phyloP scores from a whole-genome alignment of 1,284 basidiomycete genomes.

The Chondrostereum purpureum region DNA sequence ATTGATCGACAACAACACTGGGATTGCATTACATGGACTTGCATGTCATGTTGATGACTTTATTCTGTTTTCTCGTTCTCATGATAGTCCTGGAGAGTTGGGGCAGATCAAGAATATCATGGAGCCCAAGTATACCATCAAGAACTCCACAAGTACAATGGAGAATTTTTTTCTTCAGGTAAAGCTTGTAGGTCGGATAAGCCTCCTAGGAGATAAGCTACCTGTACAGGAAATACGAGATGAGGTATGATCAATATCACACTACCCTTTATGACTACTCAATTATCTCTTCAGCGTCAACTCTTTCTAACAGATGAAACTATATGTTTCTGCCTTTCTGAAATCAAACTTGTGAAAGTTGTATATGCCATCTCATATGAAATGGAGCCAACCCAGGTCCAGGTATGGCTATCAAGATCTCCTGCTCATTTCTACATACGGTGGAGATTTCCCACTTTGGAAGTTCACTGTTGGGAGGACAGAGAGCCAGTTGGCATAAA shows the following conservation, averaged over 20 bases:
- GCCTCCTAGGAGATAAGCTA: conserved; percentile 1
- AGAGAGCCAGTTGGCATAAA: conserved; percentile 22
- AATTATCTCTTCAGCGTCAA: conserved; percentile 33
- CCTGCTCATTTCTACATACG: conserved; percentile 50
- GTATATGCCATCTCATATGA: conserved; percentile 40
- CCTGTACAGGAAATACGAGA: conserved; percentile 18
- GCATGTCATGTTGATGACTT: conserved; percentile 53
- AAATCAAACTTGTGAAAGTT: conserved; percentile 39
- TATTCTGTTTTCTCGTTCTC: conserved; percentile 33
- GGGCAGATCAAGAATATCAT: conserved; percentile 8
- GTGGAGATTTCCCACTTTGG: conserved; percentile 40
- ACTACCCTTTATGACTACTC: background rate
- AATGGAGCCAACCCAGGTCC: conserved; percentile 13
- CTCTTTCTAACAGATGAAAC: conserved; percentile 47
- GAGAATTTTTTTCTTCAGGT: conserved; percentile 1
- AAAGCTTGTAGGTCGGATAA: conserved; percentile 10
- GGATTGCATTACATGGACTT: conserved; percentile 34
- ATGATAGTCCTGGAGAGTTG: conserved; percentile 25
- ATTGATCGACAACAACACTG: conserved; percentile 16
- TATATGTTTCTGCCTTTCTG: conserved; percentile 23
- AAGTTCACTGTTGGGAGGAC: conserved; percentile 32
- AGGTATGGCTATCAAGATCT: conserved; percentile 45
- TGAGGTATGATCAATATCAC: conserved; percentile 21
- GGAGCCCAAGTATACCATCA: conserved; percentile 1
- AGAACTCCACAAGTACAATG: no score